phyloP scores from a whole-genome alignment of 305 asterid genomes.

The Rubia balearica region DNA sequence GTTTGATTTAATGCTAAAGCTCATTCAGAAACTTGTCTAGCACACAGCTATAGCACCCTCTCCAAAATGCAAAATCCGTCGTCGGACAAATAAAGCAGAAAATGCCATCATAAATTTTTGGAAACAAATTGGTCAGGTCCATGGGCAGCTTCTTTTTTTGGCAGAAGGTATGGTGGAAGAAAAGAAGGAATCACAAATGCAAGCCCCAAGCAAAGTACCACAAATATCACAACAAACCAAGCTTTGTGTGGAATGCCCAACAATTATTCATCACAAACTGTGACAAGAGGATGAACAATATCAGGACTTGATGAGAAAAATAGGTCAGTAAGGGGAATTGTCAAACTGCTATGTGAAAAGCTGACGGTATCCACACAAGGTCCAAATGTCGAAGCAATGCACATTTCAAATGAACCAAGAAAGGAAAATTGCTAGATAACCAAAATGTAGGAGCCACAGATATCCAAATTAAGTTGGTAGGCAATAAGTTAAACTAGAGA shows the following conservation, averaged over 20 bases:
- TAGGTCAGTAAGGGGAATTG: slow-evolving; percentile 1
- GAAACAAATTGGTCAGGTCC: slow-evolving; percentile 21
- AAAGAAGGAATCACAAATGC: slow-evolving; percentile 57
- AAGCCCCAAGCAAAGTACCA: slow-evolving; percentile 47
- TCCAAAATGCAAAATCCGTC: not conserved
- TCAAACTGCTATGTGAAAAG: not conserved
- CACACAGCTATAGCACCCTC: not conserved
- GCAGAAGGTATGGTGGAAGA: slow-evolving; percentile 60
- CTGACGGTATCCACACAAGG: not conserved
- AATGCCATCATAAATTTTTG: slow-evolving; percentile 37
- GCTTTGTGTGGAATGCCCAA: slow-evolving; percentile 75
- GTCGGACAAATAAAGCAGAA: not conserved
- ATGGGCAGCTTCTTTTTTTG: slow-evolving; percentile 33
- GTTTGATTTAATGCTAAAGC: not conserved
- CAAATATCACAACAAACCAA: slow-evolving; percentile 58
- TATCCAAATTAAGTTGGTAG: not conserved
- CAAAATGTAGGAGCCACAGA: not conserved
- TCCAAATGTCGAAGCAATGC: not conserved
- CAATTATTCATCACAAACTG: slow-evolving; percentile 89
- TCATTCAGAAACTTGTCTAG: not conserved
- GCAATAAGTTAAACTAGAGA: not conserved
- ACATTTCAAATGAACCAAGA: not conserved
- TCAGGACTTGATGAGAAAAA: slow-evolving; percentile 15
- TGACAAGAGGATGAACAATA: slow-evolving; percentile 15
- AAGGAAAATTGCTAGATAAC: not conserved